A percentile compares a stretch with the other conserved stretches of the same genome.
These are phyloP conservation scores for Biancaea sappan DNA, from an alignment of 306 rosid genomes.

Conservation along the genomic window DNA sequence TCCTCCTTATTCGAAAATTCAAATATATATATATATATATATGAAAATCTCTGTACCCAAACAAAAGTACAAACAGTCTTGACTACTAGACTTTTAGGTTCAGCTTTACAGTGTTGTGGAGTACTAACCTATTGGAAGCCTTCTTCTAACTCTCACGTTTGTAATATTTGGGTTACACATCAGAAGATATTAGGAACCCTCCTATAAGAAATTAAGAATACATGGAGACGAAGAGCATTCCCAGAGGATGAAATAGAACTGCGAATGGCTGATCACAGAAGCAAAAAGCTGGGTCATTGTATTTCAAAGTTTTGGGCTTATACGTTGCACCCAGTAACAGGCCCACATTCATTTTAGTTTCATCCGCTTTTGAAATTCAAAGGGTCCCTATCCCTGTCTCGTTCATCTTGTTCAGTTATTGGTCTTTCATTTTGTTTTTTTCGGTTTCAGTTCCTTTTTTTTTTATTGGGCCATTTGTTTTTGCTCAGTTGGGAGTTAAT, in stretches of 20 bases:
- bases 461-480: too few relatives aligned
- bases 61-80: not conserved
- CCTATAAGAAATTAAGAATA: not conserved
- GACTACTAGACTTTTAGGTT: not conserved
- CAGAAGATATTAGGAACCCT: not conserved
- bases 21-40: too few relatives aligned
- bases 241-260: not conserved
- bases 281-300: not conserved
- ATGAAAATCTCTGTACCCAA: not conserved
- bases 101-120: not conserved
- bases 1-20: not conserved
- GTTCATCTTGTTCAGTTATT: too few relatives aligned
- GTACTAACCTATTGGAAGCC: too few relatives aligned
- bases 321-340: not conserved
- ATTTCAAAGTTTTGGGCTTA: not conserved
- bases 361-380: not conserved
- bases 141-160: too few relatives aligned
- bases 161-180: too few relatives aligned
- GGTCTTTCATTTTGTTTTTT: too few relatives aligned
- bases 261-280: not conserved
- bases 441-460: too few relatives aligned
- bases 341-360: not conserved
- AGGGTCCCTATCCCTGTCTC: too few relatives aligned
- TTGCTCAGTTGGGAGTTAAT: too few relatives aligned
- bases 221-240: not conserved